These are phyloP conservation scores for Globisporangium recalcitrans DNA, from an alignment of 352 stramenopile genomes.

Conservation along the genomic window DNA sequence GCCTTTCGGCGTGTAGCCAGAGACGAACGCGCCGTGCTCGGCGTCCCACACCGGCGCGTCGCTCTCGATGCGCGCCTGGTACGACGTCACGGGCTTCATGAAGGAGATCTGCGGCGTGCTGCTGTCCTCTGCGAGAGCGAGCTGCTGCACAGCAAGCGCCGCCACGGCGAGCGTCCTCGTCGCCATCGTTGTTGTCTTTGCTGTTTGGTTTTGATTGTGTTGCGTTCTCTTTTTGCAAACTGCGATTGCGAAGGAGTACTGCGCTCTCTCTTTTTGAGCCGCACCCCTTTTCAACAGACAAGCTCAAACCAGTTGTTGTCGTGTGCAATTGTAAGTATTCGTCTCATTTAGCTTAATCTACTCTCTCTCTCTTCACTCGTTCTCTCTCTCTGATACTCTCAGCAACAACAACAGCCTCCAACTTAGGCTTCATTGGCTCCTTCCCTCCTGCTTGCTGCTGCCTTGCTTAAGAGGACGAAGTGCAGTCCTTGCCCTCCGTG, in stretches of 20 bases:
- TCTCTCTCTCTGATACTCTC: not conserved
- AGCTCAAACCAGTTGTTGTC: too few species aligned
- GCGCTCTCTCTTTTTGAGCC: too few species aligned
- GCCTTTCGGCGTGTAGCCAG: slow-evolving; percentile 15
- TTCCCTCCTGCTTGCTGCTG: not conserved
- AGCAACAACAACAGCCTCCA: not conserved
- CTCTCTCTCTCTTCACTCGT: not conserved
- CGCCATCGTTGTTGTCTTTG: not conserved
- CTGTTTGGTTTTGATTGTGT: too few species aligned
- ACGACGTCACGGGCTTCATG: slow-evolving; percentile 47
- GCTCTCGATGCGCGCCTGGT: slow-evolving; percentile 55
- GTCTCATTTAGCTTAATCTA: slow-evolving; percentile 11
- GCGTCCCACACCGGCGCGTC: slow-evolving; percentile 46
- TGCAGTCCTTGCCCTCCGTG: slow-evolving; percentile 21
- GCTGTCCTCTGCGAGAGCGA: not conserved
- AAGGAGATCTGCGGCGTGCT: slow-evolving; percentile 21
- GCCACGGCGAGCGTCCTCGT: not conserved
- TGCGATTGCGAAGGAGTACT: too few species aligned
- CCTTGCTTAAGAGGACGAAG: slow-evolving; percentile 1
- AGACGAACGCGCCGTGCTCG: slow-evolving; percentile 41
- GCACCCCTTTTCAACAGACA: too few species aligned
- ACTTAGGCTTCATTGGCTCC: too few species aligned
- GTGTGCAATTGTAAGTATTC: slow-evolving; percentile 6
- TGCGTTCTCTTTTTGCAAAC: too few species aligned
- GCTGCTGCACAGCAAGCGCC: not conserved